Evolutionary conservation across 129 eudicot species (phyloP).

Genomic region (Flaveria robusta): DNA sequence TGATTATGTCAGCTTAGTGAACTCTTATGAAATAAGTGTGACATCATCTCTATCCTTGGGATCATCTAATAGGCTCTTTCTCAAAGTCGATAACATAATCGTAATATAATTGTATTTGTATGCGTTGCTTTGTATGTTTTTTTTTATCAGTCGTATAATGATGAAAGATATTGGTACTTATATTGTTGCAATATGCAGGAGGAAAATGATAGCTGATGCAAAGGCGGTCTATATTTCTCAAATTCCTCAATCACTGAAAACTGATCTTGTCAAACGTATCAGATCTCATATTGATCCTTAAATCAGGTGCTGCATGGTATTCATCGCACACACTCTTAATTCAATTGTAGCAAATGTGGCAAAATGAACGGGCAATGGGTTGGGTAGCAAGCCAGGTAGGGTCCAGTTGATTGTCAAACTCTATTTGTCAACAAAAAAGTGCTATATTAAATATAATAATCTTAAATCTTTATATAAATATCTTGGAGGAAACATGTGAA

Average conservation of each 20-base stretch:
- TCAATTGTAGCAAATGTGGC: not conserved
- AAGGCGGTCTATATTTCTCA: constrained; percentile 46
- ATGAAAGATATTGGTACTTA: not conserved
- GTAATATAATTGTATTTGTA: no score
- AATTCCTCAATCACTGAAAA: constrained; percentile 77
- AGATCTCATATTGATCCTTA: constrained; percentile 43
- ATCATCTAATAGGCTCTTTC: no score
- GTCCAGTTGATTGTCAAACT: not conserved
- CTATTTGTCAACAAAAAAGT: not conserved
- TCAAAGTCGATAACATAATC: no score
- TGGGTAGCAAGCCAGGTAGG: not conserved
- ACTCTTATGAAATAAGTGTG: no score
- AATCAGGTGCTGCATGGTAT: constrained; percentile 32
- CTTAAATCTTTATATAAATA: constrained; percentile 2
- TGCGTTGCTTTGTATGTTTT: not conserved
- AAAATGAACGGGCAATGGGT: not conserved
- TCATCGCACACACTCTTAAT: not conserved
- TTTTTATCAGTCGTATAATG: not conserved
- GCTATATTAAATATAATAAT: not conserved
- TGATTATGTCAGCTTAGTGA: no score
- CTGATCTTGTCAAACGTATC: constrained; percentile 58
- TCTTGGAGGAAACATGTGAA: not conserved
- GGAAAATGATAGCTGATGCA: constrained; percentile 68
- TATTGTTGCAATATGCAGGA: constrained; percentile 51
- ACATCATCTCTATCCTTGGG: no score